Evolutionary conservation across 2,329 filamentous ascomycete species (phyloP), one percentile per base, ranked within the genome.

Genomic region (Myriosclerotinia scirpicola): DNA sequence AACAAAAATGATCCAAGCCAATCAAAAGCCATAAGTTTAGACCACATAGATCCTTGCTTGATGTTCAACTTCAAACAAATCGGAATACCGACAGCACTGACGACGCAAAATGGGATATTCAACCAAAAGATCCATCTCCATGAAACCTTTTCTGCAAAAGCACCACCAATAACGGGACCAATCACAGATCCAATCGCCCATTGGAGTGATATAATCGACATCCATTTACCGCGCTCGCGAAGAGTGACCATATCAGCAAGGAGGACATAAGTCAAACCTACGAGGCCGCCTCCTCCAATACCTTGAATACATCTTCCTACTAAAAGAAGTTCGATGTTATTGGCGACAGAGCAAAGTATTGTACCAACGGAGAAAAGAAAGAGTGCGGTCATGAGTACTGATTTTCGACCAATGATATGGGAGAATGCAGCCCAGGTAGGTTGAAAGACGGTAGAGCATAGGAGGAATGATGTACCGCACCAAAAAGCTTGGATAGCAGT

Each of bases 401-500:
- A 53, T 56, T 73, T 72, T 20, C 72, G 65, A 7, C 70, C 71
- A 54, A 71, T 67, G 30, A 74, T 71, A 46, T 73, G 65, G 20
- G 69, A 74, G 55, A 75, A 70, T 12, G 70, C 71, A 34, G 70
- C 70, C 69, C 67, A 74, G 30, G 77, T 75, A 60, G 85, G 86
- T 71, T 87, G 82, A 54, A 85, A 80, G 50, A 87, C 83, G 0
- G 88, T 86, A 63, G 84, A 86, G 85, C 83, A 70, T 58, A 91
- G 82, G 4, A 91, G 79, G 70, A 89, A 91, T 22, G 85, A 85
- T 8, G 88, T 69, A 15, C 87, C 88, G 17, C 86, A 83, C 89
- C 88, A 91, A 72, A 90, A 90, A 0, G 86, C 85, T 76, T 90
- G 80, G 42, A 86, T 81, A 1, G 83, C 83, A 0, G 79, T 81